Conservation (phyloP, 1,284 basidiomycete species). For the Sutorius eximius region DNA sequence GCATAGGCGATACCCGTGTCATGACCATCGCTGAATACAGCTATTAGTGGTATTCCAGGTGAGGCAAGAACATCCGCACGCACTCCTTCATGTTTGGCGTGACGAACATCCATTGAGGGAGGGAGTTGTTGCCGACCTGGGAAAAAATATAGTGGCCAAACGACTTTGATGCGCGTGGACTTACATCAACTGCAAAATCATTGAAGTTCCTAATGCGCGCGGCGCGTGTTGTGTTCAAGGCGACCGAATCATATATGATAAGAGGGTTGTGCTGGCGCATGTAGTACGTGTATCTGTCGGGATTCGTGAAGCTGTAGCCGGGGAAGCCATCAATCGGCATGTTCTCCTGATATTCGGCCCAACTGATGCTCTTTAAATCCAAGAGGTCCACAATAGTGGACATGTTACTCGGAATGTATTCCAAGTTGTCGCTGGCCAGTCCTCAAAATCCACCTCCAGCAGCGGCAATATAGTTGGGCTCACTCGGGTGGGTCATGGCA, state of each 20-base stretch:
- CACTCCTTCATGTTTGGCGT: conserved; percentile 53
- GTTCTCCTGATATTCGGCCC: conserved; percentile 59
- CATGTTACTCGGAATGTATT: conserved; percentile 40
- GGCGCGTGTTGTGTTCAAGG: conserved; percentile 41
- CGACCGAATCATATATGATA: conserved; percentile 52
- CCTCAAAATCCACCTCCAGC: conserved; percentile 63
- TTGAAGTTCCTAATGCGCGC: conserved; percentile 64
- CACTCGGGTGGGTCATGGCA: conserved; percentile 61
- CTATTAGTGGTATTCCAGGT: not conserved
- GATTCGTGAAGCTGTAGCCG: conserved; percentile 48
- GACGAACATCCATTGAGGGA: conserved; percentile 62
- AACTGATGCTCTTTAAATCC: conserved; percentile 57
- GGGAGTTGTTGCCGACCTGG: conserved; percentile 37
- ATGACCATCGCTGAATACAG: conserved; percentile 40
- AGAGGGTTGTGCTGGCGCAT: conserved; percentile 62
- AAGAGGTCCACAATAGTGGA: conserved; percentile 65
- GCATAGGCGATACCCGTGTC: conserved; percentile 57
- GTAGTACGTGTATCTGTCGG: conserved; percentile 48
- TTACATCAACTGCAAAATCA: conserved; percentile 53
- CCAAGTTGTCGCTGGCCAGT: conserved; percentile 47
- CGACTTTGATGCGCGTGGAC: conserved; percentile 42
- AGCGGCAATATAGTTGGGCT: conserved; percentile 59
- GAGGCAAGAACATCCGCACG: not conserved
- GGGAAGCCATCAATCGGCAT: conserved; percentile 56
- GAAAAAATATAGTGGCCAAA: conserved; percentile 27